Evolutionary conservation across 2,329 filamentous ascomycete genomes (phyloP).

Genomic region (Fusarium papillatum): DNA sequence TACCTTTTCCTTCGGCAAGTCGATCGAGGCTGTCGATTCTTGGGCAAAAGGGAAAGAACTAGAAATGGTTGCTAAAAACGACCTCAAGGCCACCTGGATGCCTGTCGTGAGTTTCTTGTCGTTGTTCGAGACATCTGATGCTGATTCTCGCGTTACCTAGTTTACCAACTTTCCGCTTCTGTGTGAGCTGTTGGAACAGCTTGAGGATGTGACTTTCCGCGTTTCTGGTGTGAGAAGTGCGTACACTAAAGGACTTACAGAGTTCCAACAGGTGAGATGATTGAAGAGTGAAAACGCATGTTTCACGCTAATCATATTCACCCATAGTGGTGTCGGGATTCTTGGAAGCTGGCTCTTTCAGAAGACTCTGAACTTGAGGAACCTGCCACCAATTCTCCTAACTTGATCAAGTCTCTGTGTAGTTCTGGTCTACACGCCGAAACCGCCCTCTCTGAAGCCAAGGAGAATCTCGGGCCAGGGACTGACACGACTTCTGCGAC

Average conservation of each 20-base stretch:
- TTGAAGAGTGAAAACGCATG: neutral
- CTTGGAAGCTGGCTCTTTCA: constrained; percentile 6
- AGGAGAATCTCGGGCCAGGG: constrained; percentile 47
- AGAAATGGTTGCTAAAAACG: constrained; percentile 44
- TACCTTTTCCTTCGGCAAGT: constrained; percentile 43
- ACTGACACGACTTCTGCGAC: constrained; percentile 49
- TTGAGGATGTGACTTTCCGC: neutral
- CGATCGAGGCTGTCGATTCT: constrained; percentile 36
- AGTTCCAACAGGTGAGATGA: constrained; percentile 20
- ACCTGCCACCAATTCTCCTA: neutral
- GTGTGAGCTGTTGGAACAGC: constrained; percentile 13
- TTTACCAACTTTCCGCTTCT: constrained; percentile 20
- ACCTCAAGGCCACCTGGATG: constrained; percentile 47
- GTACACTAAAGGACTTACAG: constrained; percentile 9
- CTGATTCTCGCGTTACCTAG: neutral
- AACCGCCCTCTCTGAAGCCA: constrained; percentile 46
- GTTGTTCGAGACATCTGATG: neutral
- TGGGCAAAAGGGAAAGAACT: constrained; percentile 40
- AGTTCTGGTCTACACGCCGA: constrained; percentile 34
- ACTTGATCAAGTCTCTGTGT: constrained; percentile 39
- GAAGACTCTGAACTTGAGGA: neutral
- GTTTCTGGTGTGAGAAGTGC: constrained; percentile 4
- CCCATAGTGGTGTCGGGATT: constrained; percentile 9
- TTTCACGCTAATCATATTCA: neutral
- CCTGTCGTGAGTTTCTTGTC: constrained; percentile 36